These are phyloP conservation scores for Wickerhamomyces sp. DNA, from an alignment of 1,139 yeast species.

Conservation along the genomic window DNA sequence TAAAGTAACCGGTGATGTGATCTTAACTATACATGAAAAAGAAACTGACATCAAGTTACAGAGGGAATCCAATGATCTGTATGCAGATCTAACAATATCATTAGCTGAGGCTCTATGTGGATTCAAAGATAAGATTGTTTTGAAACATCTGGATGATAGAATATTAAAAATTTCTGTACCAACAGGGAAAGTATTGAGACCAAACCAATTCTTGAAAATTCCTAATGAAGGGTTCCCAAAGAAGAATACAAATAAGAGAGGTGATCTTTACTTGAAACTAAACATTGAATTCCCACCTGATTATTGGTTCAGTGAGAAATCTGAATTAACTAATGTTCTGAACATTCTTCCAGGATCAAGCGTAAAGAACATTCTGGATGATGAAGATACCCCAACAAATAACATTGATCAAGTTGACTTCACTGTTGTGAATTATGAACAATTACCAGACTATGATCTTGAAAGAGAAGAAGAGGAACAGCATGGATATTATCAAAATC, in stretches of 20 bases:
- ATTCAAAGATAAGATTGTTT: constrained; percentile 52
- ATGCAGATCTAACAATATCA: constrained; percentile 54
- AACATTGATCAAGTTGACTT: constrained; percentile 33
- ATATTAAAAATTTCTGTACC: constrained; percentile 60
- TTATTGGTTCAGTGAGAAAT: constrained; percentile 69
- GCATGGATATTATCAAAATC: constrained; percentile 7
- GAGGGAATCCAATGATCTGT: constrained; percentile 62
- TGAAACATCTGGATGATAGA: constrained; percentile 82
- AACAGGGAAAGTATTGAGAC: constrained; percentile 73
- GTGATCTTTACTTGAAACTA: constrained; percentile 70
- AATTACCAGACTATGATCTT: constrained; percentile 36
- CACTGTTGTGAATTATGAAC: constrained; percentile 27
- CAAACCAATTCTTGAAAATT: constrained; percentile 66
- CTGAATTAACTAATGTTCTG: constrained; percentile 48
- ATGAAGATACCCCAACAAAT: constrained; percentile 31
- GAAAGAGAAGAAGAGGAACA: constrained; percentile 23
- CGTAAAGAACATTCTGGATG: constrained; percentile 25
- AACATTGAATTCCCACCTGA: constrained; percentile 81
- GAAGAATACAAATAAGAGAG: constrained; percentile 39
- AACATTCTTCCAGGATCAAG: constrained; percentile 45
- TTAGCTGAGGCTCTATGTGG: constrained; percentile 83
- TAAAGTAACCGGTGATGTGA: constrained; percentile 72
- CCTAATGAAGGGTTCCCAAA: constrained; percentile 86
- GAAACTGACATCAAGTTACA: constrained; percentile 35
- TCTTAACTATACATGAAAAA: constrained; percentile 50